Base-by-base conservation (phyloP, 129 eudicot genomes). In the Saposhnikovia divaricata region DNA sequence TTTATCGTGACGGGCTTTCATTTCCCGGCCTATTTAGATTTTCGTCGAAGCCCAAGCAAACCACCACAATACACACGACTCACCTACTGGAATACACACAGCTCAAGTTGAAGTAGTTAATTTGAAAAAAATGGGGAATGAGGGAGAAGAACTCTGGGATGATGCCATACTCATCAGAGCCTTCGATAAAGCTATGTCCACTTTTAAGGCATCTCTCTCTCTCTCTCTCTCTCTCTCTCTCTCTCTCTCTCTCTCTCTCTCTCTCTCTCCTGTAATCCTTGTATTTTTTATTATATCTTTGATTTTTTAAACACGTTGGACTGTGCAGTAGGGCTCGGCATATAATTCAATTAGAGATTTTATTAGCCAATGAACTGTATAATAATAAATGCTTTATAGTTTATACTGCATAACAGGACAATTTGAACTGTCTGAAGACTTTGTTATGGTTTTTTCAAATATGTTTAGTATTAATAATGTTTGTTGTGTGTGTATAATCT, bases 81-180 rank as follows among this genome's bases (percentile, higher is more conserved):
- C n/a, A 46, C 14, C 10, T 12, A 46, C 66, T 34, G 37, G 9
- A 1, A 68, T 4, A 68, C 23, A 13, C 74, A 34, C 74, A 31
- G 43, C 40, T 69, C 0, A 37, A 70, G 27, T 9, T 19, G 63
- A 40, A 63, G 57, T 6, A 27, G 14, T 25, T 18, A 53, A 5
- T 2, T n/a, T 23, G 31, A n/a, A n/a, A 55, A n/a, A n/a, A 13
- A 89, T 89, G 93, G 88, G 83, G 44, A 85, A 85, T 74, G 39
- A 75, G 25, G 85, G 38, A 73, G 55, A 66, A n/a, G 85, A 89
- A 25, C 85, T 87, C 1, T 88, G 93, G 97, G 98, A 91, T 61
- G 93, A 93, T 81, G 82, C 96, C 43, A 90, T 89, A n/a, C 92
- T 93, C 53, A 82, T 90, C 76, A 88, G 85, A 72, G 97, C 98